Conservation (phyloP, 345 rosid species). For the Mercurialis annua region DNA sequence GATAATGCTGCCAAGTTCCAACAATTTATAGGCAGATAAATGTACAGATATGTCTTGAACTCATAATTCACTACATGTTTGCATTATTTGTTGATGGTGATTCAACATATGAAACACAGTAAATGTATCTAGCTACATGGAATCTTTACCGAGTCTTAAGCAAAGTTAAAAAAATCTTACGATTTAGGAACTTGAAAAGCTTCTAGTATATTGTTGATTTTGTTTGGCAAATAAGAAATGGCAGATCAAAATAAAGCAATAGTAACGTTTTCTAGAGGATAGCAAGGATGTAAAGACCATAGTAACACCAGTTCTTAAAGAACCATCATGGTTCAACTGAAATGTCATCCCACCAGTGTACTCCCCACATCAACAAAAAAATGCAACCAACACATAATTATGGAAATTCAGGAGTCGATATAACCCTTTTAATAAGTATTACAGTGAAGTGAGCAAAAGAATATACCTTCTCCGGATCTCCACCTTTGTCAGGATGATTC, state of each 20-base stretch:
- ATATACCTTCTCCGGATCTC: slow-evolving; percentile 60
- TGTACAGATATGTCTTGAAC: neutral
- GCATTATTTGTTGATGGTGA: neutral
- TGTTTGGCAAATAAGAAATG: neutral
- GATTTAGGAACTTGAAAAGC: no score
- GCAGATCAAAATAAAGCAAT: no score
- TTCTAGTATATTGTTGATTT: no score
- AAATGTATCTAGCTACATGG: no score
- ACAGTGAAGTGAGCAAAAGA: neutral
- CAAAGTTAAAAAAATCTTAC: no score
- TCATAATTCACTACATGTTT: no score
- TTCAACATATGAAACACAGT: neutral
- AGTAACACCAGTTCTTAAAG: neutral
- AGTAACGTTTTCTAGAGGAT: no score
- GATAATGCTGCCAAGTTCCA: neutral
- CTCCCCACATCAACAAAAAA: neutral
- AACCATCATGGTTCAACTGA: neutral
- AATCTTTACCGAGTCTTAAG: no score
- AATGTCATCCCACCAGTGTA: slow-evolving; percentile 3
- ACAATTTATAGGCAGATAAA: neutral
- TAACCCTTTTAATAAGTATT: no score
- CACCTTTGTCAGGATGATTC: slow-evolving; percentile 71
- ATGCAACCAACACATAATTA: neutral
- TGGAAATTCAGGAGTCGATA: neutral
- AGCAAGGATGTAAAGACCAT: neutral